phyloP scores from a whole-genome alignment of 2,329 filamentous ascomycete species.

The Aspergillus persii region DNA sequence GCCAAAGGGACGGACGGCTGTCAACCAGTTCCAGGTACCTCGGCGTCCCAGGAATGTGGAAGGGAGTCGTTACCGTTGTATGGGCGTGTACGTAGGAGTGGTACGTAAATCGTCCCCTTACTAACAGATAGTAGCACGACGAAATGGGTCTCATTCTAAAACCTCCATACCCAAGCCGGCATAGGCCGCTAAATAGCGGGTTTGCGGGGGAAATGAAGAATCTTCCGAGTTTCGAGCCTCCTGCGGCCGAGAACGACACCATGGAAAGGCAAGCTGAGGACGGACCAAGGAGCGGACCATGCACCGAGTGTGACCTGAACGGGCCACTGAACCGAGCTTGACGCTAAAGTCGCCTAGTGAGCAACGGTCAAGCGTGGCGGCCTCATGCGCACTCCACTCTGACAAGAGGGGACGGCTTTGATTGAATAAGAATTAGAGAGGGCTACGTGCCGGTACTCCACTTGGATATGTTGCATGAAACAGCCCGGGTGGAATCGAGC shows the following conservation, averaged over 20 bases:
- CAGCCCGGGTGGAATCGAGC: conserved; percentile 12
- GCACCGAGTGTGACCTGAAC: conserved; percentile 13
- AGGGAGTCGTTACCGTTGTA: neutral
- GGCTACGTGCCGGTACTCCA: conserved; percentile 12
- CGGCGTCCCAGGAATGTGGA: neutral
- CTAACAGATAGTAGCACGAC: neutral
- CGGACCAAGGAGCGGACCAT: conserved; percentile 23
- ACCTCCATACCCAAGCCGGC: conserved; percentile 12
- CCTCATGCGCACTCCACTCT: conserved; percentile 10
- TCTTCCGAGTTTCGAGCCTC: conserved; percentile 17
- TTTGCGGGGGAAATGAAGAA: conserved; percentile 18
- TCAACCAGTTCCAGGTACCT: conserved; percentile 3
- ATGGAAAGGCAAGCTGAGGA: conserved; percentile 12
- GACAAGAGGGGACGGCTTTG: neutral
- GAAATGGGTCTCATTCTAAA: conserved; percentile 10
- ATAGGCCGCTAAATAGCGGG: conserved; percentile 11
- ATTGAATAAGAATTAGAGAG: conserved; percentile 3
- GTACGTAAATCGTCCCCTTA: conserved; percentile 5
- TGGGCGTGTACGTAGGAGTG: conserved; percentile 9
- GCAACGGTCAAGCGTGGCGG: conserved; percentile 12
- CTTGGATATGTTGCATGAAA: conserved; percentile 18
- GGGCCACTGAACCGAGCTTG: conserved; percentile 16
- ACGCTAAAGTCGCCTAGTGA: conserved; percentile 18
- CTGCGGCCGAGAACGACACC: conserved; percentile 13
- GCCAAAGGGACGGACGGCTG: neutral